These are phyloP conservation scores for Scenedesmus sp. DNA, from an alignment of 163 green algal species.

Conservation along the genomic window DNA sequence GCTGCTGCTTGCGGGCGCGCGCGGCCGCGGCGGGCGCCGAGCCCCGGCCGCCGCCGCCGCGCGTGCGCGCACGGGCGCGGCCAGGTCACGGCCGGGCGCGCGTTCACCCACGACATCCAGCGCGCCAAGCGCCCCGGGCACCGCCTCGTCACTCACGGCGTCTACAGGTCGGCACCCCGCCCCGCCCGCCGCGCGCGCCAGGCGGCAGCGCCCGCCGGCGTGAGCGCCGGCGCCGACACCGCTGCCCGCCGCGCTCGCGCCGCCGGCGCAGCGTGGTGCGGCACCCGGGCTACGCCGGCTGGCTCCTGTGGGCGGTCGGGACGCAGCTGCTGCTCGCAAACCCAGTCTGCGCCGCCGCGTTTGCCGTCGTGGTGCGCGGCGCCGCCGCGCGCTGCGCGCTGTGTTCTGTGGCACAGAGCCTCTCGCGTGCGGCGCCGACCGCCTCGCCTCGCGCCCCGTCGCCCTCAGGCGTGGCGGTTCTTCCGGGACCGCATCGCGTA, in stretches of 20 bases:
- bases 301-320: conserved; percentile 78
- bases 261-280: conserved; percentile 58
- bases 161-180: conserved; percentile 64
- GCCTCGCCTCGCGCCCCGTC: no score
- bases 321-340: conserved; percentile 87
- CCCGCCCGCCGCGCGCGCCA: not conserved
- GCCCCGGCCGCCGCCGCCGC: not conserved
- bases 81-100: conserved; percentile 70
- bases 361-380: conserved; percentile 57
- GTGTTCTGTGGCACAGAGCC: not conserved
- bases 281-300: conserved; percentile 89
- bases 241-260: not conserved
- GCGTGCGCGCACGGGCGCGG: not conserved
- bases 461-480: conserved; percentile 68
- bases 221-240: not conserved
- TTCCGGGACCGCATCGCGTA: conserved; percentile 66
- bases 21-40: not conserved
- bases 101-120: conserved; percentile 82
- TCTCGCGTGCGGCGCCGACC: no score
- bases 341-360: conserved; percentile 61
- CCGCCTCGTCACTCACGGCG: conserved; percentile 66
- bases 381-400: not conserved
- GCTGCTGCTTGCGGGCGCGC: not conserved
- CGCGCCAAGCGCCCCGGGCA: conserved; percentile 48
- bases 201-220: not conserved